Base-by-base conservation (phyloP, 805 yeast species). In the Ogataea dorogensis region DNA sequence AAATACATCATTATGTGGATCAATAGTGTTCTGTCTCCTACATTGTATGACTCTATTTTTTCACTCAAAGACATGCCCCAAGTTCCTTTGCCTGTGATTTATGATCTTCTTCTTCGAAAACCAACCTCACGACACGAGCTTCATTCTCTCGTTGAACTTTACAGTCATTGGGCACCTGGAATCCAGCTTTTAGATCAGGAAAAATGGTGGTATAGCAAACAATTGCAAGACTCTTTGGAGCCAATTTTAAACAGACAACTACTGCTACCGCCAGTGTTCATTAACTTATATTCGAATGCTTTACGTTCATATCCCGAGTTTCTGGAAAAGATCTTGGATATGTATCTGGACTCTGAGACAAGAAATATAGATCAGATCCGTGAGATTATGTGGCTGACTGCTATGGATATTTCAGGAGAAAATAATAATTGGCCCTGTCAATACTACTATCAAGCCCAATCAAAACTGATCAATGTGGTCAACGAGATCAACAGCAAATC, bases 361-460 rank as follows among this genome's bases (percentile, higher is more conserved):
- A 8, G 18, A 12, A 36, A 43, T 7, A 16, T 54, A 9, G 43
- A 37, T 5, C 63, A 58, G 28, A 33, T 57, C 2, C 42, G 52
- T 23, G 63, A 59, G 37, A 41, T 56, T 17, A 41, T 59, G 7
- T 59, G 64, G 64, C 28, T 43, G 10, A 41, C 57, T 9, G 49
- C 62, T 5, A 33, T 52, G 20, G 63, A 59, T 31, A 46, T 53
- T 19, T 43, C 62, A 1, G 59, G 59, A 8, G 58, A 52, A 21
- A 44, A 50, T 29, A 33, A 47, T 3, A 28, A 24, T 4, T 46
- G 36, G 30, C 55, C 58, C 9, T 49, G 53, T 19, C 37, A 46
- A 23, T 31, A 44, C 24, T 48, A 51, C 33, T 42, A 44, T 22
- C 42, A 40, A 8, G 46, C 59, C 6, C 63, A 59, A 27, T 47